Evolutionary conservation across 1,284 basidiomycete species (phyloP).

Genomic region (Ceratorhiza oryzae-sativae): DNA sequence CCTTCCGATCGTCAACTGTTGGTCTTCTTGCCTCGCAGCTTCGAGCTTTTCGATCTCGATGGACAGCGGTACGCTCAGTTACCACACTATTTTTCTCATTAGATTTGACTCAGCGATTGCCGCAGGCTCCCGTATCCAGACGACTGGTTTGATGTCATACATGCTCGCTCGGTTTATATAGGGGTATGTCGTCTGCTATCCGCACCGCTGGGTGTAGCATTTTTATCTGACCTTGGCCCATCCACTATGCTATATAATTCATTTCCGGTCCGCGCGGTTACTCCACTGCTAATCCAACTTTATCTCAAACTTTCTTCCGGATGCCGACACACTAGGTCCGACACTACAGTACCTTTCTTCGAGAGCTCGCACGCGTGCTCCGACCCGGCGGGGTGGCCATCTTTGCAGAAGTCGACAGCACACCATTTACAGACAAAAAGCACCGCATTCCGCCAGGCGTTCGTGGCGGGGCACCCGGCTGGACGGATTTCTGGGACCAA

Average conservation of each 20-base stretch:
- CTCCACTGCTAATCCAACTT: conserved; percentile 31
- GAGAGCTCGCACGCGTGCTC: conserved; percentile 66
- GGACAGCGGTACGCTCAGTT: conserved; percentile 46
- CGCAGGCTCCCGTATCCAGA: conserved; percentile 63
- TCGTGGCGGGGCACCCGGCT: conserved; percentile 61
- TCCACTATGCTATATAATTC: conserved; percentile 45
- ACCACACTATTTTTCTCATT: background rate
- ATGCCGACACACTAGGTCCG: conserved; percentile 56
- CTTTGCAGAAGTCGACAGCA: conserved; percentile 64
- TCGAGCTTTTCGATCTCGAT: conserved; percentile 71
- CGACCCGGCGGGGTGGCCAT: conserved; percentile 73
- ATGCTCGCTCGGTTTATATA: conserved; percentile 68
- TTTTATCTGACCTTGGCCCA: background rate
- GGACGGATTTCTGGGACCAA: conserved; percentile 67
- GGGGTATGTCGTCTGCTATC: conserved; percentile 55
- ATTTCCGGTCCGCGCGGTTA: background rate
- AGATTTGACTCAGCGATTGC: background rate
- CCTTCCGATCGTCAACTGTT: conserved; percentile 38
- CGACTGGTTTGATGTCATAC: conserved; percentile 67
- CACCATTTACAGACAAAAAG: conserved; percentile 58
- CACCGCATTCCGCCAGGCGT: conserved; percentile 52
- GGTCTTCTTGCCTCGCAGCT: conserved; percentile 54
- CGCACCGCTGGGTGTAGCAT: background rate
- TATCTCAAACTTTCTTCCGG: background rate
- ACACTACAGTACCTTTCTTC: conserved; percentile 64